These are phyloP conservation scores for Heritiera fomes DNA, from an alignment of 345 rosid genomes.

Conservation along the genomic window DNA sequence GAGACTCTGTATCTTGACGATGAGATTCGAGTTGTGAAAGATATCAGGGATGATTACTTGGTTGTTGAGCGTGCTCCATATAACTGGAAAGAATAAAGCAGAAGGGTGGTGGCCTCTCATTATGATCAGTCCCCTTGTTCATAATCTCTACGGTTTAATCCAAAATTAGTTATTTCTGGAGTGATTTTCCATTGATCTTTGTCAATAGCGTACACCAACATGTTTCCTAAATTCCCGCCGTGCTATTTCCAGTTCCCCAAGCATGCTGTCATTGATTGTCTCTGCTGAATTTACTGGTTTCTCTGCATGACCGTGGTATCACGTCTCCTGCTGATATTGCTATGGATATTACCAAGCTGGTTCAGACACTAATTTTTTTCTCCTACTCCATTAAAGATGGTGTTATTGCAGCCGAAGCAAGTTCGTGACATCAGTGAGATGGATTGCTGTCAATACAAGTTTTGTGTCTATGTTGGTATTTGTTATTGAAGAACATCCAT, in stretches of 20 bases:
- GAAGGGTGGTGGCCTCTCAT: neutral
- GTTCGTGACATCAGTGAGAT: neutral
- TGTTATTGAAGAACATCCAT: neutral
- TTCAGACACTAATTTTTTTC: conserved; percentile 37
- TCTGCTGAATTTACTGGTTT: conserved; percentile 7
- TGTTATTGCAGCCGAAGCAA: conserved; percentile 49
- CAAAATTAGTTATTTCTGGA: neutral
- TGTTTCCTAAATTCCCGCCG: neutral
- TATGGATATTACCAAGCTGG: conserved; percentile 73
- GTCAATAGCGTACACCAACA: neutral
- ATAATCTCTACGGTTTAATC: no score
- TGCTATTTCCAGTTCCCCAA: neutral
- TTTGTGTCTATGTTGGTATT: neutral
- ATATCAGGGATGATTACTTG: conserved; percentile 74
- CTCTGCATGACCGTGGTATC: conserved; percentile 74
- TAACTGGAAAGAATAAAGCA: conserved; percentile 20
- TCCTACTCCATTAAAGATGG: conserved; percentile 68
- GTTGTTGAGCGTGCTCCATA: conserved; percentile 63
- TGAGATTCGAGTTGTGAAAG: conserved; percentile 77
- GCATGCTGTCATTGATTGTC: neutral
- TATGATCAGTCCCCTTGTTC: neutral
- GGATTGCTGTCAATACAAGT: neutral
- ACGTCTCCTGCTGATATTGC: conserved; percentile 85
- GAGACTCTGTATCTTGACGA: conserved; percentile 62
- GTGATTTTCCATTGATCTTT: neutral